Evolutionary conservation across 1,284 basidiomycete species (phyloP).

Genomic region (Cronartium ribicola): DNA sequence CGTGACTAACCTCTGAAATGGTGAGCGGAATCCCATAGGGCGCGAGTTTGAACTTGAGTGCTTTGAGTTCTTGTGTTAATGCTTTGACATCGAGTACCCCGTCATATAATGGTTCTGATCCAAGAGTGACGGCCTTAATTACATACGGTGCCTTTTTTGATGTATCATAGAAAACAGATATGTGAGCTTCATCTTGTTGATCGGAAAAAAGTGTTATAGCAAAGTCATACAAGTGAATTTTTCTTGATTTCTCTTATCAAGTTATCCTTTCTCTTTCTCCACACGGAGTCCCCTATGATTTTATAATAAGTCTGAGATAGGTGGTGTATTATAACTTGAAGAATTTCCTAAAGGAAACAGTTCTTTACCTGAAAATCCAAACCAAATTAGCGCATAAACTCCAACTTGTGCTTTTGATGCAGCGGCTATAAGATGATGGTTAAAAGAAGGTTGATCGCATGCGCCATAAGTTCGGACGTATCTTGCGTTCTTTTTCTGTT

Average conservation of each 20-base stretch:
- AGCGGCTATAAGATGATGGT: conserved; percentile 60
- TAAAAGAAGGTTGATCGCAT: conserved; percentile 58
- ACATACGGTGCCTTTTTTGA: conserved; percentile 59
- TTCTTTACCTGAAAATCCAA: conserved; percentile 55
- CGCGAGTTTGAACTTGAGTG: conserved; percentile 53
- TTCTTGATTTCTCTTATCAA: conserved; percentile 60
- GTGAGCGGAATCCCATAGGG: conserved; percentile 9
- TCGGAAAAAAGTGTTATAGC: background rate
- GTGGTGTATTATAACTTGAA: background rate
- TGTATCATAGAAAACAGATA: background rate
- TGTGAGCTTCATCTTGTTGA: background rate
- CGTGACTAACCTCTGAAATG: conserved; percentile 7
- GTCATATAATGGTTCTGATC: conserved; percentile 69
- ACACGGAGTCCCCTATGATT: conserved; percentile 53
- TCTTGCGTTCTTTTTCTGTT: conserved; percentile 54
- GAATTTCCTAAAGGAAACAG: background rate
- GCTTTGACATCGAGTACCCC: conserved; percentile 57
- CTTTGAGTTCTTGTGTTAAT: conserved; percentile 60
- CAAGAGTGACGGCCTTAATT: conserved; percentile 65
- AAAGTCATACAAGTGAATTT: conserved; percentile 54
- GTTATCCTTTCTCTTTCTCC: conserved; percentile 59
- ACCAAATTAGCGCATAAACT: conserved; percentile 68
- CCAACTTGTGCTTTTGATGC: conserved; percentile 65
- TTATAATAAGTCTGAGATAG: background rate
- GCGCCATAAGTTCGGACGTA: conserved; percentile 68